Conservation (phyloP, 2,329 filamentous ascomycete species). For the Xylaria sp. region DNA sequence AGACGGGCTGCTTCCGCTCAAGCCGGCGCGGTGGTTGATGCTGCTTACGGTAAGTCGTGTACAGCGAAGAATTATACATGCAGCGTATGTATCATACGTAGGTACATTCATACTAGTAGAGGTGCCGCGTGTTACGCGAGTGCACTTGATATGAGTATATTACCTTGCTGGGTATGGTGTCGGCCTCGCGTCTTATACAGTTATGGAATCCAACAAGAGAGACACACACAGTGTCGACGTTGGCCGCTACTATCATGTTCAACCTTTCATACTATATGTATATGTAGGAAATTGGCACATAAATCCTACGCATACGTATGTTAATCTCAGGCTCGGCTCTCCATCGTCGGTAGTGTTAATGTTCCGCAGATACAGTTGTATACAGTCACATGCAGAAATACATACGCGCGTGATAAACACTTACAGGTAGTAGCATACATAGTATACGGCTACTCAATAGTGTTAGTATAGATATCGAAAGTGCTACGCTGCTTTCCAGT, state of each 20-base stretch:
- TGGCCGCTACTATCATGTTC: neutral
- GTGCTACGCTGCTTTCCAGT: neutral
- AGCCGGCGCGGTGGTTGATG: constrained; percentile 36
- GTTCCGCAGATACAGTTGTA: too few relatives aligned
- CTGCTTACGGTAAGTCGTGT: constrained; percentile 18
- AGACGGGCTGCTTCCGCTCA: constrained; percentile 38
- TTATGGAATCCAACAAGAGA: neutral
- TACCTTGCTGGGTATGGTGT: constrained; percentile 3
- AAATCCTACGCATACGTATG: neutral
- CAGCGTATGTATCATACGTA: too few relatives aligned
- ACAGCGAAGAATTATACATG: neutral
- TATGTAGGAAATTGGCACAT: neutral
- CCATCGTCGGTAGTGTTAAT: too few relatives aligned
- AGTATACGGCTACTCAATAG: neutral
- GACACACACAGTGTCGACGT: neutral
- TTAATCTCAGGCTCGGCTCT: neutral
- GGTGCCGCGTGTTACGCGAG: neutral
- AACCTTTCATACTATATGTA: neutral
- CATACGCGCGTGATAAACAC: too few relatives aligned
- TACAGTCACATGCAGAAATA: too few relatives aligned
- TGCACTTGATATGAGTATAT: constrained; percentile 4
- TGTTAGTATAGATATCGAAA: neutral
- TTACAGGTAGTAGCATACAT: too few relatives aligned
- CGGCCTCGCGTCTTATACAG: constrained; percentile 5
- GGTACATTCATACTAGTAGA: neutral